Evolutionary conservation across 2,329 filamentous ascomycete genomes (phyloP).

Genomic region (Trichoderma simmonsii): DNA sequence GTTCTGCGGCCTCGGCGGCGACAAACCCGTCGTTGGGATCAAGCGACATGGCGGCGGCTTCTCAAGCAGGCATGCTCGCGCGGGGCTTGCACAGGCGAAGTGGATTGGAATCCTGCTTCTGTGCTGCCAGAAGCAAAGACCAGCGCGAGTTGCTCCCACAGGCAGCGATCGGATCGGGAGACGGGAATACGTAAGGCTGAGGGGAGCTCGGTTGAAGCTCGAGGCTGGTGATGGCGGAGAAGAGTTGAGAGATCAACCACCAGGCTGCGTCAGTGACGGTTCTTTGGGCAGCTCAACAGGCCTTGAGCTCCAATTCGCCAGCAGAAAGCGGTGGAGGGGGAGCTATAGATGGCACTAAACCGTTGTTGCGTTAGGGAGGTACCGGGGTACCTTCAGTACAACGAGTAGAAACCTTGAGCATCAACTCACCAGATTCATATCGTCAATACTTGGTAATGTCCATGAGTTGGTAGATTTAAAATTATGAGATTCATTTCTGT

Average conservation of each 20-base stretch:
- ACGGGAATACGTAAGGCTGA: background rate
- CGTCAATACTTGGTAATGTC: background rate
- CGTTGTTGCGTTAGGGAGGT: background rate
- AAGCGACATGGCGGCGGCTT: constrained; percentile 34
- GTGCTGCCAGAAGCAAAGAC: background rate
- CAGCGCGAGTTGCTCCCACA: background rate
- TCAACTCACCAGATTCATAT: background rate
- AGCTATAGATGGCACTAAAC: background rate
- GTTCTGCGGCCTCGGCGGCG: constrained; percentile 58
- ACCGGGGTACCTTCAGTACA: background rate
- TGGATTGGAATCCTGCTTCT: background rate
- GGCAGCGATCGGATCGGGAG: background rate
- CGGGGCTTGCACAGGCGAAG: background rate
- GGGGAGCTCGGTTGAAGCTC: background rate
- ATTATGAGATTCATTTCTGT: background rate
- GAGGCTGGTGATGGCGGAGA: constrained; percentile 4
- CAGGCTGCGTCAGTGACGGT: constrained; percentile 16
- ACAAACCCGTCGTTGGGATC: constrained; percentile 62
- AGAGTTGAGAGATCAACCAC: background rate
- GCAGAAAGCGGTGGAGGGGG: constrained; percentile 2
- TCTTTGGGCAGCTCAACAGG: background rate
- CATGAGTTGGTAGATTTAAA: background rate
- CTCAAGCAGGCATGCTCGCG: constrained; percentile 21
- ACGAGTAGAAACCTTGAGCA: background rate
- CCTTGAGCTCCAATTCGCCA: constrained; percentile 1